These are phyloP conservation scores for Daldinia childiae DNA, from an alignment of 495 filamentous ascomycete genomes.

Conservation along the genomic window DNA sequence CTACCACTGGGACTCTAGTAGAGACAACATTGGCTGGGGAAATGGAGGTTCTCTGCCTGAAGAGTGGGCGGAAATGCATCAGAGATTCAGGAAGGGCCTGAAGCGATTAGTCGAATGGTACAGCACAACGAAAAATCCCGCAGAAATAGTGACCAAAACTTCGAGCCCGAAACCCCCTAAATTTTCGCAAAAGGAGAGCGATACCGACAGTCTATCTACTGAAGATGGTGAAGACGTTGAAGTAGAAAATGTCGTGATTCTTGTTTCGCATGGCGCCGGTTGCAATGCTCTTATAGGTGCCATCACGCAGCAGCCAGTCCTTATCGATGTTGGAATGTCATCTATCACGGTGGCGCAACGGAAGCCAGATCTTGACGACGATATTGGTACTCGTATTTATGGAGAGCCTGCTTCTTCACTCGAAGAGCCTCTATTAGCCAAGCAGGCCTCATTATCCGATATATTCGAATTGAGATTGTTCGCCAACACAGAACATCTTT, in stretches of 20 bases:
- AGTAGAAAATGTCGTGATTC: constrained; percentile 80
- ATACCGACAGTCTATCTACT: constrained; percentile 2
- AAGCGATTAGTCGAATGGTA: constrained; percentile 85
- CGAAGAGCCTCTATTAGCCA: constrained; percentile 37
- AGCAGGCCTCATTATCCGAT: constrained; percentile 33
- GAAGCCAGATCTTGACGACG: constrained; percentile 56
- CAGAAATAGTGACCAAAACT: constrained; percentile 54
- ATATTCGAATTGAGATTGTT: constrained; percentile 80
- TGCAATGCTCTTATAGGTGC: constrained; percentile 96
- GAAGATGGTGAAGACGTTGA: constrained; percentile 63
- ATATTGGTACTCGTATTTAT: constrained; percentile 25
- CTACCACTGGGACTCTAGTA: constrained; percentile 94
- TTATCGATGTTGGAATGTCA: constrained; percentile 88
- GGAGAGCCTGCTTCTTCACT: constrained; percentile 44
- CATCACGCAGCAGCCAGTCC: constrained; percentile 84
- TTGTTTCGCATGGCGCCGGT: constrained; percentile 97
- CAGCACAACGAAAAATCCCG: constrained; percentile 60
- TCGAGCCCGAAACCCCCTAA: constrained; percentile 35
- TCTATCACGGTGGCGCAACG: constrained; percentile 90
- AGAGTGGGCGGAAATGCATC: constrained; percentile 96
- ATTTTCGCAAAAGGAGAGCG: constrained; percentile 40
- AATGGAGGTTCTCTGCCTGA: constrained; percentile 88
- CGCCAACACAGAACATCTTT: constrained; percentile 83
- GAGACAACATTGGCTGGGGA: constrained; percentile 78
- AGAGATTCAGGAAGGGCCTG: constrained; percentile 80